Conservation (phyloP, 2,329 filamentous ascomycete species). For the Fusarium sp. region DNA sequence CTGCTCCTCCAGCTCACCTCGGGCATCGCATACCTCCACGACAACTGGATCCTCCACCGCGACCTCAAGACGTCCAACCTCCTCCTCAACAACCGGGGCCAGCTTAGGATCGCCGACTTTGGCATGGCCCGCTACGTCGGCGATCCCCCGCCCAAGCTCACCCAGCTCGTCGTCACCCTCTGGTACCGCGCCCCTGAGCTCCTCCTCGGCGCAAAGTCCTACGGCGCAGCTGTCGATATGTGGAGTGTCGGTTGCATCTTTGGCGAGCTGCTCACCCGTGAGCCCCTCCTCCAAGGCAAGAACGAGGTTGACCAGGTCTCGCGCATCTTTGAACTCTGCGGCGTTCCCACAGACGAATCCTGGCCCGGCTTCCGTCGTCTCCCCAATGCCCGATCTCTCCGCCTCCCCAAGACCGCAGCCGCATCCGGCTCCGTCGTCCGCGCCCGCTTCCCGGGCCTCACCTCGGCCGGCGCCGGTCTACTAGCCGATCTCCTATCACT, state of each 20-base stretch:
- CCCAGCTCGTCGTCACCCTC: conserved; percentile 92
- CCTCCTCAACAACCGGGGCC: conserved; percentile 93
- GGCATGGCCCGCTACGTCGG: conserved; percentile 95
- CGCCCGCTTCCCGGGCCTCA: conserved; percentile 84
- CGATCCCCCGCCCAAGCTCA: conserved; percentile 82
- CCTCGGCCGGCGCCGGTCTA: conserved; percentile 77
- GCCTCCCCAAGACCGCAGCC: conserved; percentile 67
- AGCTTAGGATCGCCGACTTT: conserved; percentile 96
- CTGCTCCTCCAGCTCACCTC: conserved; percentile 85
- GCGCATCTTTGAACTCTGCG: conserved; percentile 90
- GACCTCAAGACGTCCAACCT: conserved; percentile 96
- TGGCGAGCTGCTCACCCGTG: conserved; percentile 86
- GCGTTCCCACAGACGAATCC: conserved; percentile 81
- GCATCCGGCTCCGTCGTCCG: conserved; percentile 70
- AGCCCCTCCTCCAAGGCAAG: conserved; percentile 85
- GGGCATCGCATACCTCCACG: conserved; percentile 87
- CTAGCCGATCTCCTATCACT: conserved; percentile 78
- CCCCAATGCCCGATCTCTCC: conserved; percentile 85
- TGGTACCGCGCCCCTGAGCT: conserved; percentile 97
- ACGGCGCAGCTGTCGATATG: conserved; percentile 85
- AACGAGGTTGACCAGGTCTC: conserved; percentile 94
- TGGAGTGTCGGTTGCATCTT: conserved; percentile 98
- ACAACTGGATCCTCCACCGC: conserved; percentile 90
- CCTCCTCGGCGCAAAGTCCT: conserved; percentile 81
- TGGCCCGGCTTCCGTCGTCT: conserved; percentile 92